Base-by-base conservation (phyloP, 1,284 basidiomycete species). In the Apiotrichum sp. region DNA sequence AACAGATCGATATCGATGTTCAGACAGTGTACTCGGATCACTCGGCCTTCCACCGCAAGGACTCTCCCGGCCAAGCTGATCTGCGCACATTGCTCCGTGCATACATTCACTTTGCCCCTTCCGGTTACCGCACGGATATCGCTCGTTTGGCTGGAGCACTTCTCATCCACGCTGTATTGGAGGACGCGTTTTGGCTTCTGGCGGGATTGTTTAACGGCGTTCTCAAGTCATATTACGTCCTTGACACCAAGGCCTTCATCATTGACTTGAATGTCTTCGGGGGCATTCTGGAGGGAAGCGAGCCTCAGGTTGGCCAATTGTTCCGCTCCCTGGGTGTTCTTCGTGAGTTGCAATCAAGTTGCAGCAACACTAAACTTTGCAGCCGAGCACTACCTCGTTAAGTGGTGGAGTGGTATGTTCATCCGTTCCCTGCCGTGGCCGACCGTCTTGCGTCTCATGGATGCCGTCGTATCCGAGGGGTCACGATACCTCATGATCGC, bases 101-200 rank as follows among this genome's bases (percentile, higher is more conserved):
- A 8, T 74, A 71, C 59, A 63, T 67, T 4, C 66, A 67, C 50
- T 71, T 73, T 55, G 67, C 72, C 0, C 88, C 89, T 0, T 87
- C 89, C 8, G 82, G 83, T 52, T 93, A 92, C 70, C 78, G 80
- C 34, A 80, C 79, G 36, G 62, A 64, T 46, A 79, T 96, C 57
- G 84, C 86, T 3, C 77, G 84, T 14, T 83, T 96, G 49, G 85
- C 85, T 9, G 90, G 88, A 0, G 84, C 89, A 54, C 76, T 95
- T 32, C 76, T 96, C 0, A 78, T 89, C 33, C 86, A 91, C 57
- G 85, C 88, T 1, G 89, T 87, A 0, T 88, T 92, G 59, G 91
- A 96, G 72, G 89, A 95, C 61, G 88, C 89, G 0, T 97, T 97
- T 70, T 96, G 89, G 90, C 66, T 79, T 10, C 65, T 80, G 9